Evolutionary conservation across 2,329 filamentous ascomycete species (phyloP), one percentile per base, ranked within the genome.

Genomic region (Scopulariopsis brevicaulis): DNA sequence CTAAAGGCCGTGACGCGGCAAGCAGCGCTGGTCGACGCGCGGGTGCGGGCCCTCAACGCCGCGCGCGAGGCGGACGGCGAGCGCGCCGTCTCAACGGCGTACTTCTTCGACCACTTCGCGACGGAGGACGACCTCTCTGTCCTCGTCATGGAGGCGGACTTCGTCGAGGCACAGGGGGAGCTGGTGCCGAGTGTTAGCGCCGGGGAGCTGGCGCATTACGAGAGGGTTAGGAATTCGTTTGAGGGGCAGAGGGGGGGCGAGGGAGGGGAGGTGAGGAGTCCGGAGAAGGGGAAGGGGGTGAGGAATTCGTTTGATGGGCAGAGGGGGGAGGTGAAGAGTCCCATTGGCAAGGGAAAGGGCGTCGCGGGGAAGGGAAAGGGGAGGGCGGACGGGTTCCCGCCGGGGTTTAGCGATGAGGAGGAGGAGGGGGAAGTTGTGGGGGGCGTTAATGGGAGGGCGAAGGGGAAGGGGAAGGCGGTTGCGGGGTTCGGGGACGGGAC

Each of bases 1-100:
- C 86, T 99, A 64, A 97, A 99, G 71, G 94, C 94, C 22, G 93
- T 99, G 59, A 99, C 94, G 2, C 85, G 94, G 5, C 90, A 95
- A 68, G 91, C 94, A 2, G 81, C 84, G 1, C 78, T 83, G 1
- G 92, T 97, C 2, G 94, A 99, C 69, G 78, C 82, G 55, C 94
- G 94, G 70, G 88, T 99, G 63, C 80, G 81, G 24, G 77, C 79
- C 4, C 77, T 96, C 69, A 89, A 89, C 65, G 69, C 74, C 2
- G 71, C 71, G 52, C 68, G 69, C 3, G 66, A 64, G n/a, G 66
- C 63, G 6, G 60, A 64, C 43, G 66, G 63, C 61, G 46, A 50
- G 46, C 73, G 77, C 51, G 75, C 79, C 5, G 81, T 96, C 62
- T 89, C 88, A 1, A 95, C 93, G 1, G 93, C 92, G 0, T 92